phyloP scores from a whole-genome alignment of 148 eudicot genomes.

The Suaeda aralocaspica region DNA sequence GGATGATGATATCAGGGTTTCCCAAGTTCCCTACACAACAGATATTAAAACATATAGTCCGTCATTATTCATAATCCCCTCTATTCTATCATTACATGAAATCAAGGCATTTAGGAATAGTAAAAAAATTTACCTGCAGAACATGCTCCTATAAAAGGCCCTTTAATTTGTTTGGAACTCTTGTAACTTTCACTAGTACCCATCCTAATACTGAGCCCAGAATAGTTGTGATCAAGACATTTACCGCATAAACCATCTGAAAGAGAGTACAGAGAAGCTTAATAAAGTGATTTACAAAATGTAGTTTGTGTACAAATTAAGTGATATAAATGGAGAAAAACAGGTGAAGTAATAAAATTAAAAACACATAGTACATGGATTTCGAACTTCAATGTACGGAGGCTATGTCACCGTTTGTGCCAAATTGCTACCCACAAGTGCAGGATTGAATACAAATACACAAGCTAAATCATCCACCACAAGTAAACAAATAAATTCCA shows the following conservation, averaged over 20 bases:
- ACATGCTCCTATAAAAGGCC: slow-evolving; percentile 58
- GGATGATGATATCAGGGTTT: slow-evolving; percentile 56
- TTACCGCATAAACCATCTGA: slow-evolving; percentile 77
- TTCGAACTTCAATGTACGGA: slow-evolving; percentile 28
- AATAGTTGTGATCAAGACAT: slow-evolving; percentile 50
- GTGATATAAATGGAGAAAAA: no score
- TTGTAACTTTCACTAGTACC: slow-evolving; percentile 42
- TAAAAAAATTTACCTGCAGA: slow-evolving; percentile 79
- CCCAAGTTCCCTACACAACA: slow-evolving; percentile 64
- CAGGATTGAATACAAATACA: slow-evolving; percentile 41
- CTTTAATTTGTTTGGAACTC: slow-evolving; percentile 47
- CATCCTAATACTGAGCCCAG: slow-evolving; percentile 66
- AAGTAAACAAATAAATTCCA: not conserved
- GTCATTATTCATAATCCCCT: no score
- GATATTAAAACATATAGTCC: no score
- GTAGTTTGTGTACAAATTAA: no score
- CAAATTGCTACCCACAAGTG: slow-evolving; percentile 38
- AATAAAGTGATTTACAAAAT: no score
- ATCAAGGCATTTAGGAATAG: no score
- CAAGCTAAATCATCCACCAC: slow-evolving; percentile 27
- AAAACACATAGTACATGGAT: no score
- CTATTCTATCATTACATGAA: no score
- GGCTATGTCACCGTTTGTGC: slow-evolving; percentile 35
- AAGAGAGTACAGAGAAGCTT: no score
- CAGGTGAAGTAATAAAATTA: no score